Percentiles rank a stretch among this genome's conserved stretches.
Conservation (phyloP, 306 rosid species). For the Dryas octopetala region DNA sequence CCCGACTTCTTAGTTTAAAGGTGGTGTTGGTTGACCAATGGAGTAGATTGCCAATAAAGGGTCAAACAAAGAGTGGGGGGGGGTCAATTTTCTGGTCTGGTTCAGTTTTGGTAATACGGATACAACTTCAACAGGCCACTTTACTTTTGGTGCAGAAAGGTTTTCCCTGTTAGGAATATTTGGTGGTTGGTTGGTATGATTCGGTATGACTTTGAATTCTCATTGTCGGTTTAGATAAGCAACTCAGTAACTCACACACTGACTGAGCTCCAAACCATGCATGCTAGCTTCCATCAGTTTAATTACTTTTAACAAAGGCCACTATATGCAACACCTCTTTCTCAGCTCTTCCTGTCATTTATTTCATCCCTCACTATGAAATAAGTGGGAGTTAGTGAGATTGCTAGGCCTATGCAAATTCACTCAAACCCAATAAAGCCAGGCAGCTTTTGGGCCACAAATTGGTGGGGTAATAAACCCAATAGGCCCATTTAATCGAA, state of each 20-base stretch:
- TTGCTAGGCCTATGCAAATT: no score
- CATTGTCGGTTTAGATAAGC: slow-evolving; percentile 26
- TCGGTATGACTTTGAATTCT: slow-evolving; percentile 20
- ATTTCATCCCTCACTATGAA: no score
- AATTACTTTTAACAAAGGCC: no score
- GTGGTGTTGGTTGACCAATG: no score
- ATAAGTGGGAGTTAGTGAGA: no score
- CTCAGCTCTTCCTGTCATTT: no score
- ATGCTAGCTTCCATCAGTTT: not conserved
- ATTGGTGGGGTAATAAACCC: not conserved
- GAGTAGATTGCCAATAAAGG: no score
- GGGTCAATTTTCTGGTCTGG: slow-evolving; percentile 1
- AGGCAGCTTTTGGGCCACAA: not conserved
- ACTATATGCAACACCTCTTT: no score
- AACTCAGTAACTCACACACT: not conserved
- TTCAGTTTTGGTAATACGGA: not conserved
- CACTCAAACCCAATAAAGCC: no score
- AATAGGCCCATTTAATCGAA: not conserved
- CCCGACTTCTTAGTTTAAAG: no score
- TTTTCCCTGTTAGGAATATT: not conserved
- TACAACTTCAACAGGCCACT: not conserved
- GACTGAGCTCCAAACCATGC: not conserved
- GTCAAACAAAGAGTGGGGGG: no score
- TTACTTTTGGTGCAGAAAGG: slow-evolving; percentile 1
- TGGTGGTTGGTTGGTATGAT: slow-evolving; percentile 10